phyloP scores from a whole-genome alignment of 2,329 filamentous ascomycete genomes.

The Myotisia sp. region DNA sequence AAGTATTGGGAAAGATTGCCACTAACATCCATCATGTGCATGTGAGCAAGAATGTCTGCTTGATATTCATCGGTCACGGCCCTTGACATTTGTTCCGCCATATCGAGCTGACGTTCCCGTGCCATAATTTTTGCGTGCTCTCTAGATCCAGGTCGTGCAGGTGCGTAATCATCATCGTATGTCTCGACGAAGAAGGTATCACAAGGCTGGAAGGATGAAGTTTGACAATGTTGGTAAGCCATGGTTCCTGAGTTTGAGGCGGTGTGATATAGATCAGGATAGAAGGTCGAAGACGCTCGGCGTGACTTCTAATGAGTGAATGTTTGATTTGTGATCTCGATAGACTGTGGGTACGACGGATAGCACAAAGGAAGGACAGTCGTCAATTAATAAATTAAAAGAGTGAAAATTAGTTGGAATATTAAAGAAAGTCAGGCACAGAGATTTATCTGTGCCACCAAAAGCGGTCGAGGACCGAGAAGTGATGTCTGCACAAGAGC shows the following conservation, averaged over 20 bases:
- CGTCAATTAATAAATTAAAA: constrained; percentile 34
- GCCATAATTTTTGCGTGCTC: constrained; percentile 67
- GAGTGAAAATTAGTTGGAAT: constrained; percentile 46
- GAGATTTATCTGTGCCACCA: constrained; percentile 26
- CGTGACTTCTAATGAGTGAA: constrained; percentile 29
- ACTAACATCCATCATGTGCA: constrained; percentile 78
- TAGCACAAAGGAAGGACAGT: constrained; percentile 37
- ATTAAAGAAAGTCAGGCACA: constrained; percentile 33
- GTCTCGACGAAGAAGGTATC: constrained; percentile 56
- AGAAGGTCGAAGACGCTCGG: constrained; percentile 16
- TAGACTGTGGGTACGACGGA: constrained; percentile 27
- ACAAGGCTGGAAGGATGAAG: constrained; percentile 47
- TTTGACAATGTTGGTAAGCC: constrained; percentile 40
- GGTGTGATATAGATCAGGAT: constrained; percentile 13
- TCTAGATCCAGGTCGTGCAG: constrained; percentile 44
- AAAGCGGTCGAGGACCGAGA: constrained; percentile 16
- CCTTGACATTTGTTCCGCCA: constrained; percentile 77
- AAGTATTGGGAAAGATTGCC: not conserved
- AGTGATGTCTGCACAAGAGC: constrained; percentile 1
- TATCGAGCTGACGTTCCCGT: constrained; percentile 69
- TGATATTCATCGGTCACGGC: constrained; percentile 80
- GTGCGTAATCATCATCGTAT: constrained; percentile 37
- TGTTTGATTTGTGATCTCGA: constrained; percentile 21
- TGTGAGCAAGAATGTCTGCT: constrained; percentile 85
- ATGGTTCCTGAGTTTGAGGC: constrained; percentile 28